A percentile compares a stretch with the other conserved stretches of the same genome.
These are phyloP conservation scores for Porcisia deanei DNA, from an alignment of 208 protist genomes.

Conservation along the genomic window DNA sequence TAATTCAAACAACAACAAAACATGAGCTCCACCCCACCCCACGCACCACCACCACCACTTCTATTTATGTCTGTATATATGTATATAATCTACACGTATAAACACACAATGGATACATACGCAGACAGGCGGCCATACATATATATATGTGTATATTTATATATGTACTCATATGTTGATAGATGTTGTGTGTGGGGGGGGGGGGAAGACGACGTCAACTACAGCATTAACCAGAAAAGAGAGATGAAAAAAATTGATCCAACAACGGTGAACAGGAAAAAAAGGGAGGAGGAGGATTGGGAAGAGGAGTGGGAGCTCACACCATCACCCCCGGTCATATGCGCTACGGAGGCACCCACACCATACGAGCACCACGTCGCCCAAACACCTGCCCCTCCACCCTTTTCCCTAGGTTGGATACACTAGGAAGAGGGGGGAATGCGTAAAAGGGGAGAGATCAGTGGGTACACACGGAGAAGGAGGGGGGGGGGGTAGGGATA, in stretches of 20 bases:
- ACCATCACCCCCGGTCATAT: not conserved
- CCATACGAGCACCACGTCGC: not conserved
- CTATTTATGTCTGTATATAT: too few relatives aligned
- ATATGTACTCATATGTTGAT: too few relatives aligned
- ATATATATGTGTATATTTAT: too few relatives aligned
- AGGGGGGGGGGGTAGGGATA: not conserved
- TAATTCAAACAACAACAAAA: slow-evolving; percentile 5
- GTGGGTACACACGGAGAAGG: too few relatives aligned
- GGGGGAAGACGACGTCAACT: too few relatives aligned
- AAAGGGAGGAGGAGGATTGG: not conserved
- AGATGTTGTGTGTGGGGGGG: too few relatives aligned
- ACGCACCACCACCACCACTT: too few relatives aligned
- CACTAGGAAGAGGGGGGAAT: not conserved
- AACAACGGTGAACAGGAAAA: not conserved
- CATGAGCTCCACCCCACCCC: too few relatives aligned
- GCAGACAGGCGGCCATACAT: too few relatives aligned
- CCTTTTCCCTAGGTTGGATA: not conserved
- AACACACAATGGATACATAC: too few relatives aligned
- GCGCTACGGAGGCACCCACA: not conserved
- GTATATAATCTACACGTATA: too few relatives aligned
- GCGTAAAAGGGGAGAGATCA: not conserved
- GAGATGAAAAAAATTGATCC: not conserved
- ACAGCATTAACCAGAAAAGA: too few relatives aligned
- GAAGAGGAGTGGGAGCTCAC: not conserved
- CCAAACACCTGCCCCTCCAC: not conserved